A percentile compares a stretch with the other conserved stretches of the same genome.
These are phyloP conservation scores for Pichia californica DNA, from an alignment of 805 yeast genomes.

Conservation along the genomic window DNA sequence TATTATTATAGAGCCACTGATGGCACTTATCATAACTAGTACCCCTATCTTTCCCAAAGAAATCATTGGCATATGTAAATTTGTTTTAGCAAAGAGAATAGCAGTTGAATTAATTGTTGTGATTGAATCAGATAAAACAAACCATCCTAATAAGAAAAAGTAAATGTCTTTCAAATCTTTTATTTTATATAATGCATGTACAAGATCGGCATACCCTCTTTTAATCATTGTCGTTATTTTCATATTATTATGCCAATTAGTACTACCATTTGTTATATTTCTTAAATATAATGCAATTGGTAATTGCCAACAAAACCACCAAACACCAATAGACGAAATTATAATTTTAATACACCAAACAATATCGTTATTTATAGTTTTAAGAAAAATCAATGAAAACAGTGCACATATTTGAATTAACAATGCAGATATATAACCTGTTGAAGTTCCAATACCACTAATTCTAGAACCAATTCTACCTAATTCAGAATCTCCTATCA, in stretches of 20 bases:
- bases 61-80: conserved; percentile 61
- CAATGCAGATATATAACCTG: conserved; percentile 65
- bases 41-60: conserved; percentile 60
- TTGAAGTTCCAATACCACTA: conserved; percentile 65
- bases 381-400: conserved; percentile 28
- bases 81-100: conserved; percentile 65
- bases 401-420: conserved; percentile 59
- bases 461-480: conserved; percentile 43
- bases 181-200: conserved; percentile 52
- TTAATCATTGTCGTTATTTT: conserved; percentile 5
- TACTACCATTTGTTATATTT: not conserved
- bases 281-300: conserved; percentile 48
- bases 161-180: conserved; percentile 55
- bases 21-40: conserved; percentile 60
- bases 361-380: conserved; percentile 14
- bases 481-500: not conserved
- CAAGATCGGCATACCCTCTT: conserved; percentile 58
- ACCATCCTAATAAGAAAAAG: conserved; percentile 69
- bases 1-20: conserved; percentile 53
- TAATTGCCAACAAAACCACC: conserved; percentile 72
- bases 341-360: conserved; percentile 49
- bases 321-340: conserved; percentile 56
- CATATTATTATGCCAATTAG: not conserved
- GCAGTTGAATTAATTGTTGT: conserved; percentile 80
- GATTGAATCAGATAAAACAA: conserved; percentile 64